A percentile compares a stretch with the other conserved stretches of the same genome.
These are phyloP conservation scores for Lachnellula cervina DNA, from an alignment of 2,329 filamentous ascomycete species.

Conservation along the genomic window DNA sequence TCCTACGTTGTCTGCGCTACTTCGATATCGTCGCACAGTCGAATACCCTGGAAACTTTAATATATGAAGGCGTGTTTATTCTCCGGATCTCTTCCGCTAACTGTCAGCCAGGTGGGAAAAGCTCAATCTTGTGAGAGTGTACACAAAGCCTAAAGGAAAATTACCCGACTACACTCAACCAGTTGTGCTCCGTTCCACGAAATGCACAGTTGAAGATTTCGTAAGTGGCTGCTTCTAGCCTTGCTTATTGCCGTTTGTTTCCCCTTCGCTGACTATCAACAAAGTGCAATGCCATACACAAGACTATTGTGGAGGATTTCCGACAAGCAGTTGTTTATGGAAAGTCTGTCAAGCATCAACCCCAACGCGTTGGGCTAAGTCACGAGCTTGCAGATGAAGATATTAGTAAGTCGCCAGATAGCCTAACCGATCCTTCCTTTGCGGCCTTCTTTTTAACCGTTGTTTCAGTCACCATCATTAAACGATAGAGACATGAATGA, in stretches of 20 bases:
- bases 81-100: constrained; percentile 17
- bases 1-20: background rate
- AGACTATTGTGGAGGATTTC: constrained; percentile 93
- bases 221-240: constrained; percentile 51
- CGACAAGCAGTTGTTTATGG: constrained; percentile 94
- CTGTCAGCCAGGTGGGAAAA: constrained; percentile 70
- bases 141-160: constrained; percentile 97
- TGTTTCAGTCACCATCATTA: constrained; percentile 58
- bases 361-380: constrained; percentile 83
- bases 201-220: constrained; percentile 93
- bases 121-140: constrained; percentile 82
- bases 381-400: constrained; percentile 96
- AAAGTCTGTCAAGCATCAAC: constrained; percentile 97
- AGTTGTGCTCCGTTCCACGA: constrained; percentile 77
- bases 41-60: constrained; percentile 1
- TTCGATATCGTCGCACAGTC: background rate
- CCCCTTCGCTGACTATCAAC: constrained; percentile 13
- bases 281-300: constrained; percentile 95
- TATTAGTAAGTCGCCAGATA: constrained; percentile 50
- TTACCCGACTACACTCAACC: constrained; percentile 88
- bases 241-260: background rate
- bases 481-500: constrained; percentile 44
- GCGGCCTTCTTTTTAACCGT: constrained; percentile 10
- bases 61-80: background rate
- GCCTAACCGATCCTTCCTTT: background rate